phyloP scores from a whole-genome alignment of 108 stramenopile species.

The Aurantiochytrium sp. region DNA sequence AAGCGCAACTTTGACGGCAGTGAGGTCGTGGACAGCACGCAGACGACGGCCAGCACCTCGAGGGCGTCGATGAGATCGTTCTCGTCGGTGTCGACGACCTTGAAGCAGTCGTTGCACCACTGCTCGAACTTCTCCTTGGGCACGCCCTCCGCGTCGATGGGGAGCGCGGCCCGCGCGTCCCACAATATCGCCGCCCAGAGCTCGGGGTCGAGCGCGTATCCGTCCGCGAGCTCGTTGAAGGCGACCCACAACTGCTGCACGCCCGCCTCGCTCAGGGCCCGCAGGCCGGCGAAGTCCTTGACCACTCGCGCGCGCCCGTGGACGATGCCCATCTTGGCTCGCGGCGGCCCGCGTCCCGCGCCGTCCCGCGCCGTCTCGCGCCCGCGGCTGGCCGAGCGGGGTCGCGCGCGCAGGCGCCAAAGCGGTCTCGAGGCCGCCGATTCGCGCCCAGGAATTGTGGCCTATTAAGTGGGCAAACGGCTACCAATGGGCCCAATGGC shows the following conservation, averaged over 20 bases:
- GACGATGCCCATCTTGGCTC: not conserved
- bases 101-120: not conserved
- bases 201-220: not conserved
- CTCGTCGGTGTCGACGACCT: not conserved
- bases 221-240: not conserved
- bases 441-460: not conserved
- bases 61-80: not conserved
- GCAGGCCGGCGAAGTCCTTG: not conserved
- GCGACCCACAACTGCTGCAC: constrained; percentile 3
- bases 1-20: not conserved
- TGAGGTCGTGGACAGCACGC: not conserved
- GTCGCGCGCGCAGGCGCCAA: too few species aligned
- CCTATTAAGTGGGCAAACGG: not conserved
- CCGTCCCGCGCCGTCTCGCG: too few species aligned
- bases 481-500: not conserved
- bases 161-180: not conserved
- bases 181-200: constrained; percentile 8
- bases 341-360: too few species aligned
- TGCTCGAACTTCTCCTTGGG: not conserved
- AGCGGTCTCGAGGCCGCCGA: not conserved
- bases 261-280: not conserved
- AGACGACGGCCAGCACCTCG: not conserved
- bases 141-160: not conserved
- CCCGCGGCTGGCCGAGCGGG: too few species aligned
- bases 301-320: not conserved